Conservation (phyloP, 805 yeast species). For the Starmerella geochares region DNA sequence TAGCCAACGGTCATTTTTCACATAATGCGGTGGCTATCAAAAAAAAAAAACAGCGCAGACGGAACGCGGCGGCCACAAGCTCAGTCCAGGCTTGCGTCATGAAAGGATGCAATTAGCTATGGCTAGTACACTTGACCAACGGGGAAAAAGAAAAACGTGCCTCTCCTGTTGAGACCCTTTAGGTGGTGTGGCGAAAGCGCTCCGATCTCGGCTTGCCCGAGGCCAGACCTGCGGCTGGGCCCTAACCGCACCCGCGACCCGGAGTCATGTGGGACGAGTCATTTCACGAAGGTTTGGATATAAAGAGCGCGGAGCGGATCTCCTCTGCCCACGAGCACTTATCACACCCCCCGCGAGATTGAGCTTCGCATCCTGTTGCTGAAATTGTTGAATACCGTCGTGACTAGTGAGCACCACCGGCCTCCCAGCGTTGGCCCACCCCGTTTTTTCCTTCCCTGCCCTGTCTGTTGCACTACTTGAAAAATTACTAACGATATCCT, state of each 20-base stretch:
- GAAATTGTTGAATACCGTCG: no score
- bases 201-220: constrained; percentile 4
- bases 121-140: no score
- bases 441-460: constrained; percentile 1
- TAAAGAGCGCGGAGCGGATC: background rate
- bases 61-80: background rate
- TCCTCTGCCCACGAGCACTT: no score
- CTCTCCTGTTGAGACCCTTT: no score
- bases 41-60: background rate
- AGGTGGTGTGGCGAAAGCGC: background rate
- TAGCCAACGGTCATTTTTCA: no score
- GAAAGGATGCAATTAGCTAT: no score
- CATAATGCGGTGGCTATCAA: no score
- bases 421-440: background rate
- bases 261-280: background rate
- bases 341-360: background rate
- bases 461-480: background rate
- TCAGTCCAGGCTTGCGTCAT: no score
- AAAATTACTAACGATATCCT: background rate
- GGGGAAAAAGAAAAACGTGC: no score
- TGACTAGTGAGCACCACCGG: no score
- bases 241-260: constrained; percentile 7
- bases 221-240: constrained; percentile 1
- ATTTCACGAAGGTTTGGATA: background rate
- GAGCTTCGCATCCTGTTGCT: no score